Evolutionary conservation across 192 early-diverging fungal genomes (phyloP), one percentile per base, ranked within the genome.

Genomic region (Coemansia sp.): DNA sequence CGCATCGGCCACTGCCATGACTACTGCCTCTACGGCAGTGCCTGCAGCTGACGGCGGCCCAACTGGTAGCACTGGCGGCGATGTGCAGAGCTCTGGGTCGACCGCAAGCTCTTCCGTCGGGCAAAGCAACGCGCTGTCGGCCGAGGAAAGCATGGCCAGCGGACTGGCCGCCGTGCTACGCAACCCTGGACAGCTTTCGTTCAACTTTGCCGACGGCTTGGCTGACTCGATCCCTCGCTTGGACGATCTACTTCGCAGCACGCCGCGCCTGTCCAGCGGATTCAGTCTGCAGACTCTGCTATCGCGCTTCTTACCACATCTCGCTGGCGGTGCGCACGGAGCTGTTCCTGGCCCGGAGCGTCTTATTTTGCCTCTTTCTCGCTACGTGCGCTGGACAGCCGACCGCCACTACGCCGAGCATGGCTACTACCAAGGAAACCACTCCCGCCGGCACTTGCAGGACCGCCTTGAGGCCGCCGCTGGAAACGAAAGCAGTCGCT

Each of bases 261-360:
- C 74, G 6, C 59, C 67, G 64, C 79, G 70, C n/a, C 15, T 76
- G 56, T 67, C 79, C 39, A 61, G 65, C 14, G 74, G 79, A 3
- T 42, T 82, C 20, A 57, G 51, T 36, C n/a, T 82, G n/a, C 79
- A 82, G 24, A 56, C 74, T 17, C 61, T 82, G 46, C 42, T 82
- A 22, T 73, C 74, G 53, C 79, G 79, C 17, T 61, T 82, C 40
- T 38, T 82, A 56, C 79, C 74, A 9, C 79, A 76, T 19, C 27
- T 76, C 20, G 67, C 72, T 3, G 41, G 66, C 19, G 68, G 64
- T 15, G 39, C 70, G 39, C 51, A 73, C 17, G 64, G 64, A 6
- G 25, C 64, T 24, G 64, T 56, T 20, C 68, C 67, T n/a, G 67
- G 79, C 10, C 40, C 74, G 9, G 79, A 82, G 56, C 74, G 79